Evolutionary conservation across 192 early-diverging fungal species (phyloP), one percentile per base, ranked within the genome.

Genomic region (Coemansia sp.): DNA sequence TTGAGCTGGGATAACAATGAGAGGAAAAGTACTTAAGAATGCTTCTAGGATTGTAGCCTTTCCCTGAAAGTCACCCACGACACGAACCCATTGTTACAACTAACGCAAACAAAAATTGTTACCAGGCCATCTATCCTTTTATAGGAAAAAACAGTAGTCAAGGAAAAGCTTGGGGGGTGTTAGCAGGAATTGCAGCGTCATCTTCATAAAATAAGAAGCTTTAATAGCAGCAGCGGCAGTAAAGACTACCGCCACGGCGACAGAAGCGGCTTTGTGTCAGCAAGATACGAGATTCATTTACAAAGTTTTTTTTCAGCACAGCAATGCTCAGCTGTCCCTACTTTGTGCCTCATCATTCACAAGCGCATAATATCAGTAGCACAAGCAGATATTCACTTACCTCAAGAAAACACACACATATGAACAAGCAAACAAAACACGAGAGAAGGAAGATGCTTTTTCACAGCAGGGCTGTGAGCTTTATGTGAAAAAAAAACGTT

Each of bases 301-400:
- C 21, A 66, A 64, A 74, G 59, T 48, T 52, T 64, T 64, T 68
- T 24, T 25, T 74, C 66, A 60, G 57, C 72, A 74, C 44, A 25
- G 32, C 14, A 48, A 26, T 26, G 25, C 58, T 69, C 58, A 59
- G 72, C 34, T 74, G 72, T 74, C 72, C 72, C 72, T 74, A 74
- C 72, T 68, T 68, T 66, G 60, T 19, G 54, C 47, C n/a, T 74
- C 72, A 74, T 74, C 72, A 74, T 65, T 14, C 71, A 73, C 71
- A 67, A 44, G 41, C 16, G 14, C 38, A 44, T 9, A 9, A 44
- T 14, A 16, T 14, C 38, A 44, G 38, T 44, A 44, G 38, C 38
- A 44, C 38, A 44, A 44, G 38, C 38, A 44, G 12, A 44, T 16
- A 14, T 44, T 9, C 38, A 16, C 50, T 52, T 23, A 52, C 50